phyloP scores from a whole-genome alignment of 1,139 yeast species.

The Diutina ranongensis region DNA sequence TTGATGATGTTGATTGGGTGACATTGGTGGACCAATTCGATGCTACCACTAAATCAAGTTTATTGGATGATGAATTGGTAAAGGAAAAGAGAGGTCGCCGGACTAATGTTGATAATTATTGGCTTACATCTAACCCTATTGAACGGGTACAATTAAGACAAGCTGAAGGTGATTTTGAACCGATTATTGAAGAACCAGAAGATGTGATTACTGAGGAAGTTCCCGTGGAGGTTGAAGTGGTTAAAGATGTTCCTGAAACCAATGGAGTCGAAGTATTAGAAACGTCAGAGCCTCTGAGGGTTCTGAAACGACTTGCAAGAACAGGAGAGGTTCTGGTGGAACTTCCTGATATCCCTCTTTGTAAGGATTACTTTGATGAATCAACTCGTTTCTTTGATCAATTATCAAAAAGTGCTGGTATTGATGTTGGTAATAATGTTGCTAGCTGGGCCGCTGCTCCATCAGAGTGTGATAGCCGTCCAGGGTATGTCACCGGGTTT shows the following conservation, averaged over 20 bases:
- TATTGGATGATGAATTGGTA: constrained; percentile 6
- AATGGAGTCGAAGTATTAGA: background rate
- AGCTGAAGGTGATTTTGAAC: constrained; percentile 8
- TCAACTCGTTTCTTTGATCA: constrained; percentile 21
- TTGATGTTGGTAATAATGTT: background rate
- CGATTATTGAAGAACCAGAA: constrained; percentile 9
- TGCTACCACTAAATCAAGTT: background rate
- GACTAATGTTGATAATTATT: background rate
- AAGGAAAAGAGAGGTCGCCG: constrained; percentile 7
- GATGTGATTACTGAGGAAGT: constrained; percentile 8
- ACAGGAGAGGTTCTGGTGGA: constrained; percentile 10
- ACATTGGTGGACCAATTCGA: constrained; percentile 12
- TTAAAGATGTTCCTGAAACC: background rate
- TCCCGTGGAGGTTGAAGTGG: constrained; percentile 7
- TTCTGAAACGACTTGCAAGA: constrained; percentile 27
- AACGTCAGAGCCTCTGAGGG: constrained; percentile 16
- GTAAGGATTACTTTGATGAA: constrained; percentile 9
- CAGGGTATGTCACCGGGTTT: background rate
- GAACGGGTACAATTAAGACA: background rate
- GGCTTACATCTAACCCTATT: background rate
- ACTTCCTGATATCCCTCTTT: constrained; percentile 8
- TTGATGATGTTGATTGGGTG: constrained; percentile 27
- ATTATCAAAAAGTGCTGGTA: background rate
- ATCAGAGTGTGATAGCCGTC: too few relatives aligned
- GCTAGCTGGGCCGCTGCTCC: background rate